Base-by-base conservation (phyloP, 2,329 filamentous ascomycete species). In the Penicillium concentricum region DNA sequence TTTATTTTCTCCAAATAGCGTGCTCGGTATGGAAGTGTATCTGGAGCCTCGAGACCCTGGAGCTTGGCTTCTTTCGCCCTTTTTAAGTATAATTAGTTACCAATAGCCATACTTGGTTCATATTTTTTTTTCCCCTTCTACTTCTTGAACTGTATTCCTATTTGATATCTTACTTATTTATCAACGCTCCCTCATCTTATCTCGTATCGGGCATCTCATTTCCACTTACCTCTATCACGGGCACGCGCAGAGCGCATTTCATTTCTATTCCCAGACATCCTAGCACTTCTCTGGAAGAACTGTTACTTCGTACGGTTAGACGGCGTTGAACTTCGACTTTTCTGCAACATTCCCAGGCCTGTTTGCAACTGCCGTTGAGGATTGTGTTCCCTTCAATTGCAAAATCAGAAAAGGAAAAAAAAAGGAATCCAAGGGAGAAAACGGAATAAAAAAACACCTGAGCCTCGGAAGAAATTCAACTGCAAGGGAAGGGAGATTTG, bases 361-460 rank as follows among this genome's bases (percentile, higher is more conserved):
- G 59, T 67, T 71, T 64, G 53, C 61, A 68, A 71, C 62, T 57
- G 58, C 60, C 56, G 57, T 68, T 62, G 59, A 66, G 51, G 52
- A 57, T 61, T 64, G 61, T 61, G 59, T 61, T 61, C 61, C 61
- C 61, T 57, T 56, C 49, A 59, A 59, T 59, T 59, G 41, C 53
- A 51, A 37, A 59, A 50, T 58, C 56, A 48, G 46, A 56, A 51
- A 42, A 2, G 16, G n/a, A 39, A 30, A 28, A 49, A 48, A 50
- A n/a, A 13, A 54, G 61, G 28, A 34, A 42, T 30, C 5, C n/a
- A 2, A 32, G 18, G 15, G 16, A 18, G 26, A 16, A 42, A 42
- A 13, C 15, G 6, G 58, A 44, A 22, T 16, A 53, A 47, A 37
- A 63, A 30, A 15, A 55, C 28, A 28, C 5, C 18, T 42, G 30